Evolutionary conservation across 805 yeast genomes (phyloP).

Genomic region (Dipodascus geniculatus): DNA sequence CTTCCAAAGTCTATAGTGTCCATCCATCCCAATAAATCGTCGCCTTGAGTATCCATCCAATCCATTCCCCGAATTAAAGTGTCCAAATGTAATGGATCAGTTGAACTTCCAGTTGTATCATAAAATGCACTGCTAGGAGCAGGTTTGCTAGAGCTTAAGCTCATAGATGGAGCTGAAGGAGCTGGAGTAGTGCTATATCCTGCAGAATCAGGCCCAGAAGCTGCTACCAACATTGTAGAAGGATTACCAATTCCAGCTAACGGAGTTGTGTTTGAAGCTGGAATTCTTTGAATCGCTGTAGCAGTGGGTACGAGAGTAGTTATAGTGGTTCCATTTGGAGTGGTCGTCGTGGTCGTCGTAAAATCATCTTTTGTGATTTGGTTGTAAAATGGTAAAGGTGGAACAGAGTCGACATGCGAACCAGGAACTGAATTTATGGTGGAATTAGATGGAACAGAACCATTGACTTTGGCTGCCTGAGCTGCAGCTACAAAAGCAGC

Average conservation of each 20-base stretch:
- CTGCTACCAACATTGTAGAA: slow-evolving; percentile 2
- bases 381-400: slow-evolving; percentile 80
- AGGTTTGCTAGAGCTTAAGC: not conserved
- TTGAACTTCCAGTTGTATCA: slow-evolving; percentile 18
- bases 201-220: slow-evolving; percentile 8
- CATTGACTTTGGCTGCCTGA: slow-evolving; percentile 11
- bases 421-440: slow-evolving; percentile 16
- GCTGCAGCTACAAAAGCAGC: slow-evolving; percentile 9
- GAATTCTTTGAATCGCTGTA: slow-evolving; percentile 20
- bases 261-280: slow-evolving; percentile 49
- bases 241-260: slow-evolving; percentile 27
- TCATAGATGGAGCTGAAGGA: not conserved
- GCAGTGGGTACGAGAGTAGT: slow-evolving; percentile 83
- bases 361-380: slow-evolving; percentile 86
- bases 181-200: slow-evolving; percentile 4
- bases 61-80: slow-evolving; percentile 54
- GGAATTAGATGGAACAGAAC: slow-evolving; percentile 13
- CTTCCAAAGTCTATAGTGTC: slow-evolving; percentile 27
- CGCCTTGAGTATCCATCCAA: slow-evolving; percentile 73
- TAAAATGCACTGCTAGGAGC: slow-evolving; percentile 8
- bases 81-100: slow-evolving; percentile 19
- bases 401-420: slow-evolving; percentile 30
- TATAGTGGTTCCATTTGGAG: slow-evolving; percentile 86
- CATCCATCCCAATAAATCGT: slow-evolving; percentile 91
- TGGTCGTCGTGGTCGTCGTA: slow-evolving; percentile 70